Percentiles rank a stretch among this genome's conserved stretches.
phyloP scores from a whole-genome alignment of 2,329 filamentous ascomycete genomes.

The Calonectria henricotiae region DNA sequence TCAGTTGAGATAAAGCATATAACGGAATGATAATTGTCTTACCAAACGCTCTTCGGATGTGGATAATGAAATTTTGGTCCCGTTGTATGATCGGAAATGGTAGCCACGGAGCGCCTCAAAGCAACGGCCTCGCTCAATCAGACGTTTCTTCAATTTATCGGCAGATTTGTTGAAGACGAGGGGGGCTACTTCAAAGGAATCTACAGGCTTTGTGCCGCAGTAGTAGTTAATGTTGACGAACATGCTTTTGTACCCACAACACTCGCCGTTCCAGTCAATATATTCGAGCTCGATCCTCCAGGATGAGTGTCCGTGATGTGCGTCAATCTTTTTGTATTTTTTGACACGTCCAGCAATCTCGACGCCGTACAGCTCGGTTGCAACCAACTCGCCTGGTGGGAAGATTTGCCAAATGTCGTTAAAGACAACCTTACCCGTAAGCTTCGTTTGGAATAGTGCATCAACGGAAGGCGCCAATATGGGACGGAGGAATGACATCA shows the following conservation, averaged over 20 bases:
- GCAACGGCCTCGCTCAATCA: neutral
- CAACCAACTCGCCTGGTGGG: conserved; percentile 54
- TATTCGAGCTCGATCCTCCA: conserved; percentile 56
- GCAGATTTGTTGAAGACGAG: conserved; percentile 2
- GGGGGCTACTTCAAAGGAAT: conserved; percentile 44
- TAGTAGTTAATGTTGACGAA: conserved; percentile 50
- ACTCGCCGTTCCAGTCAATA: conserved; percentile 58
- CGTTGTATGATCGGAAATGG: conserved; percentile 15
- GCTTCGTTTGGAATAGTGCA: conserved; percentile 48
- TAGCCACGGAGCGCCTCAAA: conserved; percentile 27
- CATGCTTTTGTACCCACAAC: conserved; percentile 51
- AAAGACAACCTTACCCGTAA: conserved; percentile 55
- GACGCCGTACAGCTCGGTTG: conserved; percentile 55
- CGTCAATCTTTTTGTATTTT: conserved; percentile 45
- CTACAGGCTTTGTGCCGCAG: conserved; percentile 50
- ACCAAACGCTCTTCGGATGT: conserved; percentile 9
- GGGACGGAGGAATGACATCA: conserved; percentile 56
- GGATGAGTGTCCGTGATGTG: neutral
- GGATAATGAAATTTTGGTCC: conserved; percentile 6
- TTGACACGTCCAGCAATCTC: conserved; percentile 58
- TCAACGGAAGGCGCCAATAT: conserved; percentile 52
- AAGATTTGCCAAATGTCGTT: conserved; percentile 58
- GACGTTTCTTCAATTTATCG: neutral
- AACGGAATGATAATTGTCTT: too few relatives aligned
- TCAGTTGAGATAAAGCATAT: neutral